Conservation (phyloP, 208 protist species). For the Borovskyia barvae region DNA sequence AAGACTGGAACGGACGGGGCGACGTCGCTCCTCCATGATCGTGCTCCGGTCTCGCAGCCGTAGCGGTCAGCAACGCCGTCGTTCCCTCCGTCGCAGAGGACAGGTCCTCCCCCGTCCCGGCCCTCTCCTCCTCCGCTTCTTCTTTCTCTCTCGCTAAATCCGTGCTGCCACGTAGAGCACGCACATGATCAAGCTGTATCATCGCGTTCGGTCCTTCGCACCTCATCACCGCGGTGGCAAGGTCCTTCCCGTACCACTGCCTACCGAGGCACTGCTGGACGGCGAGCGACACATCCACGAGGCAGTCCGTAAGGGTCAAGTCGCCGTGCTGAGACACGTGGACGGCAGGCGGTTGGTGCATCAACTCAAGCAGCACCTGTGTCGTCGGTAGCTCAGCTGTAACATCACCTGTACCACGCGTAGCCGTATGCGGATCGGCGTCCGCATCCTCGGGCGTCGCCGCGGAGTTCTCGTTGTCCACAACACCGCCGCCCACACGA, state of each 20-base stretch:
- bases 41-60: no score
- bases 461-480: background rate
- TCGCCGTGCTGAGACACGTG: conserved; percentile 25
- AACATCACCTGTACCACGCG: no score
- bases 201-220: conserved; percentile 19
- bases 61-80: no score
- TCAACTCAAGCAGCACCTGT: background rate
- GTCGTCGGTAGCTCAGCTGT: no score
- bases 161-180: conserved; percentile 1
- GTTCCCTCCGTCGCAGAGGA: no score
- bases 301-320: conserved; percentile 14
- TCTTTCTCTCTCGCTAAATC: no score
- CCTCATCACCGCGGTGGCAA: conserved; percentile 1
- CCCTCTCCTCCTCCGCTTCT: no score
- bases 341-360: conserved; percentile 4
- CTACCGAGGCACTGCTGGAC: background rate
- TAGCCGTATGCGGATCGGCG: no score
- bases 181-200: conserved; percentile 20
- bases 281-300: conserved; percentile 12
- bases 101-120: no score
- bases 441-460: background rate
- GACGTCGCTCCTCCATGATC: no score
- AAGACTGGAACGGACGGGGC: no score
- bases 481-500: background rate
- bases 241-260: background rate